A percentile compares a stretch with the other conserved stretches of the same genome.
Evolutionary conservation across 352 stramenopile species (phyloP).

Genomic region (Halophytophthora batemanensis): DNA sequence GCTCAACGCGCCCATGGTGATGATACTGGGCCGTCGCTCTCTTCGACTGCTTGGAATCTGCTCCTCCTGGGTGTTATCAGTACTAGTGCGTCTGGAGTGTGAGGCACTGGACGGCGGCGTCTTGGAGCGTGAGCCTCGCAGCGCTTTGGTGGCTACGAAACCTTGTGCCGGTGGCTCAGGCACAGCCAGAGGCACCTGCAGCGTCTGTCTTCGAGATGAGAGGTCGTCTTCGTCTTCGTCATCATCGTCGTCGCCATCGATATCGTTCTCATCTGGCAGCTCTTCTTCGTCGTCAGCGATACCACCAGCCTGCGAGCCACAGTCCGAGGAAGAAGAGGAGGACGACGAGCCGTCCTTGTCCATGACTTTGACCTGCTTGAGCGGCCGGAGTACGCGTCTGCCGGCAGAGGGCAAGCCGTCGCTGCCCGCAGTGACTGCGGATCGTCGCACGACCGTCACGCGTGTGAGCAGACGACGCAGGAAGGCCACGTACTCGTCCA

Average conservation of each 20-base stretch:
- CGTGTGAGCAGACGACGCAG: conserved; percentile 33
- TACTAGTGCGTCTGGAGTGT: conserved; percentile 1
- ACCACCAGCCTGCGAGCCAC: conserved; percentile 2
- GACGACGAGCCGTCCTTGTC: conserved; percentile 41
- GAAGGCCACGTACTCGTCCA: conserved; percentile 60
- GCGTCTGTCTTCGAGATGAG: conserved; percentile 1
- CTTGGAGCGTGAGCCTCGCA: conserved; percentile 17
- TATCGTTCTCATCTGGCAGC: conserved; percentile 5
- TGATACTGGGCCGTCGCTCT: conserved; percentile 24
- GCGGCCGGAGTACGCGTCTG: conserved; percentile 35
- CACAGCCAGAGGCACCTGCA: conserved; percentile 6
- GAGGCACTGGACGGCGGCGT: conserved; percentile 4
- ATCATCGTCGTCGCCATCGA: conserved; percentile 16
- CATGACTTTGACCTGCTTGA: conserved; percentile 45
- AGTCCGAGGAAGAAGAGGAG: conserved; percentile 25
- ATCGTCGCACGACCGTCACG: conserved; percentile 30
- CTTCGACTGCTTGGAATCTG: conserved; percentile 7
- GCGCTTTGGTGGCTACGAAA: conserved; percentile 18
- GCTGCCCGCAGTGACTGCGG: conserved; percentile 7
- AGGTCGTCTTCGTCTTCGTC: conserved; percentile 26
- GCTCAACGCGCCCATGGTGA: conserved; percentile 26
- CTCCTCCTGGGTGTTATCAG: not conserved
- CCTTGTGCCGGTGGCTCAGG: conserved; percentile 5
- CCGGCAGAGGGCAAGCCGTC: not conserved
- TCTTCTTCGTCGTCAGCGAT: conserved; percentile 27